Evolutionary conservation across 1,284 basidiomycete genomes (phyloP), one percentile per base, ranked within the genome.

Genomic region (Ganoderma lingzhi): DNA sequence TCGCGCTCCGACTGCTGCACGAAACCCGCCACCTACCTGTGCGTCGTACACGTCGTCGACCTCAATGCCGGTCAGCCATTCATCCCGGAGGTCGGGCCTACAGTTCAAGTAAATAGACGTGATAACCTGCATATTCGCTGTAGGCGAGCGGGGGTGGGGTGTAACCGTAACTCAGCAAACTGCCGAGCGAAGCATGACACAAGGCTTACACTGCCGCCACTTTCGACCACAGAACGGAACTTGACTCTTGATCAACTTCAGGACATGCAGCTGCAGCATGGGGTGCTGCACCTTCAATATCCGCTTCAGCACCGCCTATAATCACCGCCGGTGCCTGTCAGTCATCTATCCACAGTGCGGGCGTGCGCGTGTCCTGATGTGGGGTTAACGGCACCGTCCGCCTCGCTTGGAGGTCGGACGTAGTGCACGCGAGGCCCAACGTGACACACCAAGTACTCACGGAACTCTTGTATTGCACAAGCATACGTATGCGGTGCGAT

Each of bases 121-220:
- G 78, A 99, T 99, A 70, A 99, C 95, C 82, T 99, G 98, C 98
- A 99, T 99, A 80, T 99, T 99, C 32, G 94, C 96, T 97, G 76
- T 48, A n/a, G 60, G 65, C 42, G 37, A 28, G 42, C 39, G 62
- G 53, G 67, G 60, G 35, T 35, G 8, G 23, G 23, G 39, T 45
- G 48, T 62, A 37, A 37, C 30, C 19, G 30, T 19, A 37, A 42
- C 30, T 55, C 32, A 53, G 55, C 32, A 53, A 48, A 45, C 28
- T 58, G 44, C 42, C 63, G 59, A 53, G 15, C 41, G 63, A 64
- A 32, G 41, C 44, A 56, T 53, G 45, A 63, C 64, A 4, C 41
- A 63, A 41, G 55, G 78, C 89, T 78, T 81, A 96, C 96, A 94
- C 84, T 98, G 96, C 63, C 97, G 87, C 98, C 98, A 99, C 83